phyloP scores from a whole-genome alignment of 129 eudicot genomes.

The Artemisia annua region DNA sequence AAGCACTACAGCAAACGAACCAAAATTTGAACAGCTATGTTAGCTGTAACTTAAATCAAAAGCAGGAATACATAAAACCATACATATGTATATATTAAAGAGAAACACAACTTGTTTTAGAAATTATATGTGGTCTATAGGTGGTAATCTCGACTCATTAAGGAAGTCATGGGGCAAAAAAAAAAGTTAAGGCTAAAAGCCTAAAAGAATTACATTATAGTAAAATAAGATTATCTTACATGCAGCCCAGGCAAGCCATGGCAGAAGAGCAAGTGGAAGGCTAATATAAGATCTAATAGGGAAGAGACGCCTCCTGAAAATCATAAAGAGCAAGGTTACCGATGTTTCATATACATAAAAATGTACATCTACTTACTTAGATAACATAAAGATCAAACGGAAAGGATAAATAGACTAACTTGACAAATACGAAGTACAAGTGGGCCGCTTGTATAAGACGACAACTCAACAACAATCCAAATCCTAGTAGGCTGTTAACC shows the following conservation, averaged over 20 bases:
- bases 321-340: constrained; percentile 6
- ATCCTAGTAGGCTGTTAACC: no score
- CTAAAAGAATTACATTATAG: constrained; percentile 5
- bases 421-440: constrained; percentile 70
- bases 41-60: background rate
- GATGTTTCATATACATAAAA: no score
- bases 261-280: constrained; percentile 72
- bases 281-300: constrained; percentile 67
- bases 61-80: constrained; percentile 13
- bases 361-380: background rate
- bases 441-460: constrained; percentile 63
- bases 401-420: constrained; percentile 45
- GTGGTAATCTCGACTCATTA: no score
- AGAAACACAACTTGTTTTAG: background rate
- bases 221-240: constrained; percentile 44
- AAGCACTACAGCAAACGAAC: constrained; percentile 51
- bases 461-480: no score
- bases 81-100: background rate
- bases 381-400: background rate
- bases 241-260: constrained; percentile 79
- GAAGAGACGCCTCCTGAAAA: constrained; percentile 81
- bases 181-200: background rate
- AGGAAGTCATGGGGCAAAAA: background rate
- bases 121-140: background rate
- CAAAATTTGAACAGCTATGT: constrained; percentile 16